phyloP scores from a whole-genome alignment of 805 yeast genomes.

The Candida mattraensis region DNA sequence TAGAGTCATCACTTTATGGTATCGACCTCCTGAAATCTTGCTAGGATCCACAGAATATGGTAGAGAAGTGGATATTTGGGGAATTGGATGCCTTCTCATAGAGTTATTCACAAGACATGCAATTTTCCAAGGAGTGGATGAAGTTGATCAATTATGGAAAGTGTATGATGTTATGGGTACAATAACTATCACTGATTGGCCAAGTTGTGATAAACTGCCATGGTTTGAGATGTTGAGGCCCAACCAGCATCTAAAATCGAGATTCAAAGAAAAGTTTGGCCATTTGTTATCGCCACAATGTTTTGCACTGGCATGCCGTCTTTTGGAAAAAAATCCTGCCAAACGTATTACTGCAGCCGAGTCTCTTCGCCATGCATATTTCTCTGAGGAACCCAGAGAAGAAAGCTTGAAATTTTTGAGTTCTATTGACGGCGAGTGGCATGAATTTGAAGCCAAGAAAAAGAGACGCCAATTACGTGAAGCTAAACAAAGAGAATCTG shows the following conservation, averaged over 20 bases:
- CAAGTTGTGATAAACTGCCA: constrained; percentile 72
- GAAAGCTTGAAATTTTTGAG: constrained; percentile 56
- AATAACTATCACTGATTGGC: constrained; percentile 74
- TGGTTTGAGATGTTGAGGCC: constrained; percentile 91
- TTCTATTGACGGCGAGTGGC: constrained; percentile 85
- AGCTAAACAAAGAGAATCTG: constrained; percentile 19
- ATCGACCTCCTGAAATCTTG: constrained; percentile 92
- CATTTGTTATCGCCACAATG: constrained; percentile 48
- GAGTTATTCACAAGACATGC: constrained; percentile 79
- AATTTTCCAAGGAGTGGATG: constrained; percentile 85
- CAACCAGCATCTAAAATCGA: constrained; percentile 35
- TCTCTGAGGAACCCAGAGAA: constrained; percentile 64
- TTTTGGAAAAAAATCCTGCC: constrained; percentile 69
- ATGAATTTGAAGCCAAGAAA: constrained; percentile 91
- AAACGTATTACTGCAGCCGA: constrained; percentile 64
- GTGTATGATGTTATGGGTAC: constrained; percentile 88
- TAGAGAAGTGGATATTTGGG: constrained; percentile 94
- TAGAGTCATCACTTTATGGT: constrained; percentile 95
- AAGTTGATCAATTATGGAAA: constrained; percentile 74
- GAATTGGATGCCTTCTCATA: constrained; percentile 86
- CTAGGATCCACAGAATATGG: constrained; percentile 91
- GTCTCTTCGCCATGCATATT: constrained; percentile 73
- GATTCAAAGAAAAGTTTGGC: constrained; percentile 44
- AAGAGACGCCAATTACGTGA: constrained; percentile 47
- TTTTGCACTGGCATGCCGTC: constrained; percentile 60